Evolutionary conservation across 2,329 filamentous ascomycete genomes (phyloP), one percentile per base, ranked within the genome.

Genomic region (Aaosphaeria arxii): DNA sequence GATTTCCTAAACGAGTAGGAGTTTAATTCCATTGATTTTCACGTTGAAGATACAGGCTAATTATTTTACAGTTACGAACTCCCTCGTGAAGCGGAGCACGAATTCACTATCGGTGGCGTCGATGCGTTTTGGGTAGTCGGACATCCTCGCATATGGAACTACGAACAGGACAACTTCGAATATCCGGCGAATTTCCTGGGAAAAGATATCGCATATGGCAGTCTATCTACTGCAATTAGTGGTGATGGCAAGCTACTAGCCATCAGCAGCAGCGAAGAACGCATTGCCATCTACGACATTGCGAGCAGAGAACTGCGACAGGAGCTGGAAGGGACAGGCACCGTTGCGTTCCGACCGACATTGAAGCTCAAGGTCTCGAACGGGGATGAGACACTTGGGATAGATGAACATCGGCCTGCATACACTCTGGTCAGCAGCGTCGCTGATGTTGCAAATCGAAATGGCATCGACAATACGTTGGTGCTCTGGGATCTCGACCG

Each of bases 401-500:
- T 36, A 36, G 7, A 36, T 36, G 33, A 36, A 36, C 33, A 36
- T 36, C 52, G 41, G 11, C 57, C 57, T 17, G 51, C 48, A 5
- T 64, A 67, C n/a, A 56, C 49, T 28, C 46, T 66, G 5, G 13
- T 59, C 9, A 57, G 59, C 46, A 55, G 50, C 29, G 41, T 54
- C 9, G 5, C 41, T 4, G 40, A 42, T 13, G 11, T n/a, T 5
- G 40, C 30, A 7, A 13, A 41, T 6, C 6, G 28, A 4, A 24
- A 11, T 11, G 31, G 11, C 4, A 11, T 3, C 7, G 9, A n/a
- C 2, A 47, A 49, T 31, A 45, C 46, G 30, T 52, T 67, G 4
- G 55, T 60, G 1, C 45, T 66, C 30, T 66, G 63, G 61, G 61
- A 65, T 6, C 48, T 66, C 1, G 60, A 65, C 30, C 49, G 53